Percentiles rank a stretch among this genome's conserved stretches.
Conservation (phyloP, 495 filamentous ascomycete genomes). For the Podospora bellae-mahoneyi region DNA sequence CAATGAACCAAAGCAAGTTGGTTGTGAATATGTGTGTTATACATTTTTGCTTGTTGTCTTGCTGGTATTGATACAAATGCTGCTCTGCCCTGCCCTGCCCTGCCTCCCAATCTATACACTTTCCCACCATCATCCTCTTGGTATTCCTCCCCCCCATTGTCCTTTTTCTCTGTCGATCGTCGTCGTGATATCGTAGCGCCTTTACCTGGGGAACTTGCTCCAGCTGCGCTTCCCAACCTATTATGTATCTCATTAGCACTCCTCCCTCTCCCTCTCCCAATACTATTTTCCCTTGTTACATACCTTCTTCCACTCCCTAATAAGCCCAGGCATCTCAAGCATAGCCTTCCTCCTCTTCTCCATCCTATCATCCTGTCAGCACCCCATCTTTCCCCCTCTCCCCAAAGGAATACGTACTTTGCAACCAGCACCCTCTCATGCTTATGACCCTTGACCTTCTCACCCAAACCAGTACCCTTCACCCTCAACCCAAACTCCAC, state of each 20-base stretch:
- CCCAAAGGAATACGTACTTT: conserved; percentile 49
- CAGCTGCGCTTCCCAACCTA: conserved; percentile 83
- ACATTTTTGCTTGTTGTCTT: neutral
- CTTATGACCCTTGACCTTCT: conserved; percentile 89
- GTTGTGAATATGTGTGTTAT: neutral
- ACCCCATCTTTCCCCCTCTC: conserved; percentile 14
- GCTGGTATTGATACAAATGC: neutral
- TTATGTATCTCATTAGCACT: conserved; percentile 12
- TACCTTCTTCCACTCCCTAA: conserved; percentile 91
- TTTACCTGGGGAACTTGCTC: conserved; percentile 82
- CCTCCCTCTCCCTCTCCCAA: neutral
- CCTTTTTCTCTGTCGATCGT: neutral
- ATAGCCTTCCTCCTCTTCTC: conserved; percentile 88
- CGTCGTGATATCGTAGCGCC: neutral
- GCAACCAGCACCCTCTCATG: conserved; percentile 84
- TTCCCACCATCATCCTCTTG: neutral
- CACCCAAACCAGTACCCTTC: conserved; percentile 88
- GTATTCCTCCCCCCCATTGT: neutral
- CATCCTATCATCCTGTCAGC: conserved; percentile 51
- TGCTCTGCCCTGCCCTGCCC: neutral
- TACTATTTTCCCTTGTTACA: conserved; percentile 24
- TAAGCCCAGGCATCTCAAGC: conserved; percentile 86
- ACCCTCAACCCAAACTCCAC: conserved; percentile 72
- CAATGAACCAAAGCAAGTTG: neutral
- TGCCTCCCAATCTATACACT: neutral